Percentiles rank a stretch among this genome's conserved stretches.
These are phyloP conservation scores for Acanthamoeba healyi DNA, from an alignment of 208 protist genomes.

Conservation along the genomic window DNA sequence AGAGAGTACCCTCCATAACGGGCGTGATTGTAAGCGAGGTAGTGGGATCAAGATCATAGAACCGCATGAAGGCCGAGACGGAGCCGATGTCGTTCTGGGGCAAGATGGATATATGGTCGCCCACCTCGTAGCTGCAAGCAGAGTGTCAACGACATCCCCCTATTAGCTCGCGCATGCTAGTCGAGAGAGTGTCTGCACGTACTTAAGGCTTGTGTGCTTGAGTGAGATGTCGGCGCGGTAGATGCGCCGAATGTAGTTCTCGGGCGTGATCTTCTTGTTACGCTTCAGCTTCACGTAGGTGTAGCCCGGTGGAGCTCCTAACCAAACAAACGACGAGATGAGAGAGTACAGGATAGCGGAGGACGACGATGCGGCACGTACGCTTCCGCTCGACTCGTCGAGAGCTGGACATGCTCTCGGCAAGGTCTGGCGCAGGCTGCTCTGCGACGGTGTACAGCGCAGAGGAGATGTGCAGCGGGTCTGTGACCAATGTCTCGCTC, in stretches of 20 bases:
- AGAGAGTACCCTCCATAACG: not conserved
- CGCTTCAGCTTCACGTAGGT: slow-evolving; percentile 30
- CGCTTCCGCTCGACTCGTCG: not conserved
- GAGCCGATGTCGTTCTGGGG: slow-evolving; percentile 39
- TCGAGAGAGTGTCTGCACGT: too few species aligned
- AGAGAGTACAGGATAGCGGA: not conserved
- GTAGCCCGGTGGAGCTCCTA: slow-evolving; percentile 32
- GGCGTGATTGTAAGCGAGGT: not conserved
- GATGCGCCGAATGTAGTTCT: slow-evolving; percentile 51
- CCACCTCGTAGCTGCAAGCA: slow-evolving; percentile 15
- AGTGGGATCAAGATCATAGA: slow-evolving; percentile 62
- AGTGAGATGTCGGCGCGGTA: slow-evolving; percentile 42
- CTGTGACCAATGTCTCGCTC: not conserved
- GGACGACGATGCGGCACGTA: not conserved
- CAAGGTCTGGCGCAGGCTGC: not conserved
- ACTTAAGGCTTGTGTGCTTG: slow-evolving; percentile 20
- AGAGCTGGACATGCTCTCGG: not conserved
- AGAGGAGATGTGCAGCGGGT: not conserved
- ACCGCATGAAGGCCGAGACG: slow-evolving; percentile 54
- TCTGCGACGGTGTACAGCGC: not conserved
- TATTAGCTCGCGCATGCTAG: too few species aligned
- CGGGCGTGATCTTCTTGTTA: slow-evolving; percentile 52
- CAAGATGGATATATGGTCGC: slow-evolving; percentile 31
- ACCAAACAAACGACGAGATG: not conserved
- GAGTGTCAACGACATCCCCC: not conserved